These are phyloP conservation scores for Ceratocystis variospora DNA, from an alignment of 2,329 filamentous ascomycete genomes.

Conservation along the genomic window DNA sequence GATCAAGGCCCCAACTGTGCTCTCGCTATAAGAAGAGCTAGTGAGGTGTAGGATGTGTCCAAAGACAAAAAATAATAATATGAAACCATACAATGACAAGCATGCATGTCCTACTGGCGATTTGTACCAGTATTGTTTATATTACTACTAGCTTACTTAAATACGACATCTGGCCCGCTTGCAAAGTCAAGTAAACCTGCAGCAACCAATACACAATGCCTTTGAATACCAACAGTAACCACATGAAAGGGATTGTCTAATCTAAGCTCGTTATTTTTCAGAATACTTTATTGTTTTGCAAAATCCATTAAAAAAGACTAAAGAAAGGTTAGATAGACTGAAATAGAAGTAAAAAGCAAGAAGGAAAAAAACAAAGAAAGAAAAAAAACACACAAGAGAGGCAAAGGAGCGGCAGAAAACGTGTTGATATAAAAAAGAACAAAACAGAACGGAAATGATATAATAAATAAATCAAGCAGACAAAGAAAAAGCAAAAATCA, in stretches of 20 bases:
- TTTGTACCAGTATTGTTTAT: not conserved
- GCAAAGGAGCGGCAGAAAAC: not conserved
- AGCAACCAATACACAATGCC: not conserved
- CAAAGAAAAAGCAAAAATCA: not conserved
- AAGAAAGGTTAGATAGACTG: not conserved
- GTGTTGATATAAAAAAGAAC: slow-evolving; percentile 10
- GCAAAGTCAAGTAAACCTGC: not conserved
- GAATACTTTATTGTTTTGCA: not conserved
- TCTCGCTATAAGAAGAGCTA: slow-evolving; percentile 23
- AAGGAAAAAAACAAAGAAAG: slow-evolving; percentile 9
- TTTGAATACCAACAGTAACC: not conserved
- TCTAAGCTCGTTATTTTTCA: not conserved
- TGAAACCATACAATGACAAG: not conserved
- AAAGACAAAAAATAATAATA: not conserved
- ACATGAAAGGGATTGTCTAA: not conserved
- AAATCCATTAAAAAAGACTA: slow-evolving; percentile 10
- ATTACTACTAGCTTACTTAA: not conserved
- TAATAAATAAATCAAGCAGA: slow-evolving; percentile 1
- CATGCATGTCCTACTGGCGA: not conserved
- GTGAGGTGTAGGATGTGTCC: not conserved
- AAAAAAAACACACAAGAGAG: slow-evolving; percentile 3
- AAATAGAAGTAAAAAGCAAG: slow-evolving; percentile 6
- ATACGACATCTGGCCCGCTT: not conserved
- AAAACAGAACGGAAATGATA: slow-evolving; percentile 6
- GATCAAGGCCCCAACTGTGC: slow-evolving; percentile 38